Percentiles rank a stretch among this genome's conserved stretches.
These are phyloP conservation scores for Metschnikowia anglica DNA, from an alignment of 805 yeast species.

Conservation along the genomic window DNA sequence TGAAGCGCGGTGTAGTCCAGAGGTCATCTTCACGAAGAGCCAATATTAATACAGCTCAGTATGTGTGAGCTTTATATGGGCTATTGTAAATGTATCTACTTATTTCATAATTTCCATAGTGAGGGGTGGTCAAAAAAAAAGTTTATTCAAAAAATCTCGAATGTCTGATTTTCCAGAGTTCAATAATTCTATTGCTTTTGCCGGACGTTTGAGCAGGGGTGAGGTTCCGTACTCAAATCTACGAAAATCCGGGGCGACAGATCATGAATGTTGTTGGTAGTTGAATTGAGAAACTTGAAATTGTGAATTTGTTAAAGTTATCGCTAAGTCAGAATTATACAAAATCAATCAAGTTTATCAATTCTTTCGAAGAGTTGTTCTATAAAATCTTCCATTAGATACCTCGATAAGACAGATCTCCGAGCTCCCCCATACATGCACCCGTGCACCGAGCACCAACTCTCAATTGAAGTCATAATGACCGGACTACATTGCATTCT, in stretches of 20 bases:
- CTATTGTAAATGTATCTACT: not conserved
- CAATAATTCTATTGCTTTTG: not conserved
- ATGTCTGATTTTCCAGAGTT: not conserved
- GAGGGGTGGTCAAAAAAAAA: not conserved
- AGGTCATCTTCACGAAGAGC: not conserved
- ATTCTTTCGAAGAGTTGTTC: too few species aligned
- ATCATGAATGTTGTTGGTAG: too few species aligned
- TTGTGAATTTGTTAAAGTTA: too few species aligned
- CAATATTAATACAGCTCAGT: not conserved
- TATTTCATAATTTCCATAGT: not conserved
- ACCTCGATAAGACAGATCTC: slow-evolving; percentile 1
- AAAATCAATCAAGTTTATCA: too few species aligned
- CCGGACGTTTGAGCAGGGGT: too few species aligned
- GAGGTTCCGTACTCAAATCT: too few species aligned
- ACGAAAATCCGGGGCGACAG: too few species aligned
- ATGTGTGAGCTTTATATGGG: too few species aligned
- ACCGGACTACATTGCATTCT: not conserved
- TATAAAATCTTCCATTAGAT: too few species aligned
- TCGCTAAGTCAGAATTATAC: too few species aligned
- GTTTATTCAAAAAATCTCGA: not conserved
- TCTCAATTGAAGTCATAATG: not conserved
- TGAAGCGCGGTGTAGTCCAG: slow-evolving; percentile 3
- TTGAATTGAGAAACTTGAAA: too few species aligned
- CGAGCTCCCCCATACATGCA: slow-evolving; percentile 2
- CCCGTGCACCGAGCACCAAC: slow-evolving; percentile 15